Evolutionary conservation across 345 rosid species (phyloP).

Genomic region (Ceriops tagal): DNA sequence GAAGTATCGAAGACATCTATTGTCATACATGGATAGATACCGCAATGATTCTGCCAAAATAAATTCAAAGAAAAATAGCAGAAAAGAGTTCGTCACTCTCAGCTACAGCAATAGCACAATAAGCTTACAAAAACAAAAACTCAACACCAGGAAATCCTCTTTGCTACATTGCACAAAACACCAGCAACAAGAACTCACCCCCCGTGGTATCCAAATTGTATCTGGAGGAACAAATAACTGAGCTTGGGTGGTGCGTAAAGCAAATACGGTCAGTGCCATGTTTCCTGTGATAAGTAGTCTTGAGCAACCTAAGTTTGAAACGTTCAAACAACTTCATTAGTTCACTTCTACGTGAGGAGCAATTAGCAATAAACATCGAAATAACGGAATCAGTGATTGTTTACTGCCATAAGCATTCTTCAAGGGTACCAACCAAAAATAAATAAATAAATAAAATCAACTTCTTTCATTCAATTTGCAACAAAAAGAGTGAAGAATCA

Average conservation of each 20-base stretch:
- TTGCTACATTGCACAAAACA: not conserved
- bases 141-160: not conserved
- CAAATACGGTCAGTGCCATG: conserved; percentile 91
- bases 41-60: conserved; percentile 67
- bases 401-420: not conserved
- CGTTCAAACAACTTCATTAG: not conserved
- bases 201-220: conserved; percentile 72
- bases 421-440: not conserved
- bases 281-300: conserved; percentile 92
- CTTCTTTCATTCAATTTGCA: not conserved
- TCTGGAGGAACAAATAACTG: conserved; percentile 84
- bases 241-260: conserved; percentile 95
- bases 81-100: not conserved
- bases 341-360: not conserved
- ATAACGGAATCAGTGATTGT: too few relatives aligned
- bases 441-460: not conserved
- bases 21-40: conserved; percentile 94
- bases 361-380: too few relatives aligned
- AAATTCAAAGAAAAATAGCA: conserved; percentile 8
- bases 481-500: not conserved
- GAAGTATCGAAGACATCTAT: conserved; percentile 93
- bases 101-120: not conserved
- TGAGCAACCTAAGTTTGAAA: conserved; percentile 56
- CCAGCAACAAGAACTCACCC: conserved; percentile 41
- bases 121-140: not conserved